Conservation (phyloP, 352 stramenopile genomes). For the Peronospora belbahrii region DNA sequence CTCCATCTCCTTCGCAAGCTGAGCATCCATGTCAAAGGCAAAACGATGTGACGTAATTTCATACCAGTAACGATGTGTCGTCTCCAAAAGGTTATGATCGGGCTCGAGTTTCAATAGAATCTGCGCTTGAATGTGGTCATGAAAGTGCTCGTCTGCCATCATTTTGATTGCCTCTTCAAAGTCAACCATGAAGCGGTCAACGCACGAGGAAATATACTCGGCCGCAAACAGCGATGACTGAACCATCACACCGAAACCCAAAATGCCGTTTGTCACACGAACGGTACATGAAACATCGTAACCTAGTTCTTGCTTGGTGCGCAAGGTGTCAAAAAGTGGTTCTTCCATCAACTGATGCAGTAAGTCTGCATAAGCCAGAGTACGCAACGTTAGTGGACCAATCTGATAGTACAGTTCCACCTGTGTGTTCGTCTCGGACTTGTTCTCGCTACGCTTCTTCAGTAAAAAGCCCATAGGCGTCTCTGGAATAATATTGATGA, state of each 20-base stretch:
- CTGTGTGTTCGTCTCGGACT: conserved; percentile 73
- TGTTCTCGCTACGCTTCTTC: conserved; percentile 58
- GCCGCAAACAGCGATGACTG: conserved; percentile 71
- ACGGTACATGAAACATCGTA: conserved; percentile 87
- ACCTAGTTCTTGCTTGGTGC: conserved; percentile 84
- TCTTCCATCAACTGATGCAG: conserved; percentile 87
- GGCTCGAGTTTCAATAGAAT: conserved; percentile 75
- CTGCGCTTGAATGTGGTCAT: conserved; percentile 73
- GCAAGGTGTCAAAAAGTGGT: conserved; percentile 79
- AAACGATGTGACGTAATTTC: conserved; percentile 69
- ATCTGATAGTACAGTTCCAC: conserved; percentile 87
- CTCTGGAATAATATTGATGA: conserved; percentile 51
- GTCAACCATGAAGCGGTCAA: conserved; percentile 71
- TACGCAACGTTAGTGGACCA: conserved; percentile 48
- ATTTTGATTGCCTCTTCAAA: conserved; percentile 64
- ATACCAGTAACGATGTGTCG: conserved; percentile 71
- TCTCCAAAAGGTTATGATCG: conserved; percentile 75
- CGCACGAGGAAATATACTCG: conserved; percentile 51
- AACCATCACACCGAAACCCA: conserved; percentile 79
- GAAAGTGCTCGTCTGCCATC: conserved; percentile 65
- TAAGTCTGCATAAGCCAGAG: conserved; percentile 70
- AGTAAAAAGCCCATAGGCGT: conserved; percentile 40
- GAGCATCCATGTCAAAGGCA: conserved; percentile 63
- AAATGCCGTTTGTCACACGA: conserved; percentile 70
- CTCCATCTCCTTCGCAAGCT: conserved; percentile 65